These are phyloP conservation scores for Fraxinus americana DNA, from an alignment of 257 asterid species.

Conservation along the genomic window DNA sequence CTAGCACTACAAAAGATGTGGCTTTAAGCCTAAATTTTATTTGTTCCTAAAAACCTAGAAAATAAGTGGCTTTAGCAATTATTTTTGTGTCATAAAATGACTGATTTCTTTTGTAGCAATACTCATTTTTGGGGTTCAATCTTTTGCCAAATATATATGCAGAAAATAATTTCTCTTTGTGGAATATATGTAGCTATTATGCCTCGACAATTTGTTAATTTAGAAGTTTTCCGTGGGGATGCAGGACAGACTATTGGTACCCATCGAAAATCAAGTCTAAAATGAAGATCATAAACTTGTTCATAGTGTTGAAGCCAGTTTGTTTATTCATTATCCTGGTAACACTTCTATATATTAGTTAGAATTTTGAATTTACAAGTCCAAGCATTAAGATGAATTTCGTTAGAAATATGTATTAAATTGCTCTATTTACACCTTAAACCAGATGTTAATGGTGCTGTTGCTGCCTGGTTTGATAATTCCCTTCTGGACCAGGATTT, in stretches of 20 bases:
- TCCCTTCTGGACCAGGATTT: constrained; percentile 51
- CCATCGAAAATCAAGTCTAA: constrained; percentile 7
- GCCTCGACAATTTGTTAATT: background rate
- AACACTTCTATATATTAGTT: background rate
- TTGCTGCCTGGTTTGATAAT: constrained; percentile 41
- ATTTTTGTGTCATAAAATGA: too few relatives aligned
- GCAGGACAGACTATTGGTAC: constrained; percentile 12
- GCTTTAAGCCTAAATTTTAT: too few relatives aligned
- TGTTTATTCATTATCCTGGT: constrained; percentile 45
- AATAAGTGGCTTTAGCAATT: too few relatives aligned
- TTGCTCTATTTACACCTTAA: background rate
- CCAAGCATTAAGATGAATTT: too few relatives aligned
- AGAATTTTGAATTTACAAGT: background rate
- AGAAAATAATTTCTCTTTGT: too few relatives aligned
- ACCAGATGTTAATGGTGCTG: constrained; percentile 47
- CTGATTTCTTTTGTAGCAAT: too few relatives aligned
- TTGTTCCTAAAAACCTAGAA: too few relatives aligned
- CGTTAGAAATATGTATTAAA: too few relatives aligned
- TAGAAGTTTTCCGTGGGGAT: background rate
- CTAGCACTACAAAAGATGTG: too few relatives aligned
- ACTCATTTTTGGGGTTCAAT: too few relatives aligned
- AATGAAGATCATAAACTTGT: constrained; percentile 37
- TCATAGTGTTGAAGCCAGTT: constrained; percentile 38
- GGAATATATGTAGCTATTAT: background rate
- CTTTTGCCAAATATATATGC: too few relatives aligned